Conservation (phyloP, 1,284 basidiomycete genomes). For the Apiotrichum siamense region DNA sequence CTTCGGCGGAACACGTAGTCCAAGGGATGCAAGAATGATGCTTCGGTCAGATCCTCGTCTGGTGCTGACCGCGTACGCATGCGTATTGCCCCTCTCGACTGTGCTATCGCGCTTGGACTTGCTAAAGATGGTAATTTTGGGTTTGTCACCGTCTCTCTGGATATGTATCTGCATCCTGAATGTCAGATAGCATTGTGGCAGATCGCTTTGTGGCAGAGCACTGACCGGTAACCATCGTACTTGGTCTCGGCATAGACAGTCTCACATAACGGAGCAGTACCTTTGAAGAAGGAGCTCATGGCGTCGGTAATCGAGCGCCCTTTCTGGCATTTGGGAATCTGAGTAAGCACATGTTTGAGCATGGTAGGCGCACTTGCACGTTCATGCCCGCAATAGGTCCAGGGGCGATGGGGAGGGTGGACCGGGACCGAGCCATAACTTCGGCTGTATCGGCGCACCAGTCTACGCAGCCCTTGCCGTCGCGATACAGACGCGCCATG, state of each 20-base stretch:
- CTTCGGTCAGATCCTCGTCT: conserved; percentile 40
- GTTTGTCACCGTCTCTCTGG: conserved; percentile 48
- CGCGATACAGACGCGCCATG: conserved; percentile 57
- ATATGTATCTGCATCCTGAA: conserved; percentile 70
- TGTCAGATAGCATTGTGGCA: neutral
- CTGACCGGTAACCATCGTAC: conserved; percentile 76
- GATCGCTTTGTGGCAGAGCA: no score
- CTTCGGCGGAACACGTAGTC: conserved; percentile 39
- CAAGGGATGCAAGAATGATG: conserved; percentile 60
- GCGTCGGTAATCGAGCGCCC: conserved; percentile 58
- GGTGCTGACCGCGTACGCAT: conserved; percentile 52
- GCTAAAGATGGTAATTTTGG: conserved; percentile 68
- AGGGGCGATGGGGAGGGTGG: conserved; percentile 8
- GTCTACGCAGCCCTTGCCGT: conserved; percentile 55
- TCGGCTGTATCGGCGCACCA: conserved; percentile 57
- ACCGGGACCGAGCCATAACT: conserved; percentile 15
- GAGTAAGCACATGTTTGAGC: no score
- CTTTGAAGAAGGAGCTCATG: conserved; percentile 51
- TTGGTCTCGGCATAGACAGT: conserved; percentile 77
- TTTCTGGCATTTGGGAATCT: conserved; percentile 78
- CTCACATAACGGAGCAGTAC: conserved; percentile 7
- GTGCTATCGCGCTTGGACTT: conserved; percentile 79
- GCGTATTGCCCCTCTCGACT: conserved; percentile 60
- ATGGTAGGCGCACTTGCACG: conserved; percentile 52
- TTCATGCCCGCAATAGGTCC: conserved; percentile 52